Percentiles rank a stretch among this genome's conserved stretches.
Evolutionary conservation across 495 filamentous ascomycete genomes (phyloP).

Genomic region (Parathielavia hyrcaniae): DNA sequence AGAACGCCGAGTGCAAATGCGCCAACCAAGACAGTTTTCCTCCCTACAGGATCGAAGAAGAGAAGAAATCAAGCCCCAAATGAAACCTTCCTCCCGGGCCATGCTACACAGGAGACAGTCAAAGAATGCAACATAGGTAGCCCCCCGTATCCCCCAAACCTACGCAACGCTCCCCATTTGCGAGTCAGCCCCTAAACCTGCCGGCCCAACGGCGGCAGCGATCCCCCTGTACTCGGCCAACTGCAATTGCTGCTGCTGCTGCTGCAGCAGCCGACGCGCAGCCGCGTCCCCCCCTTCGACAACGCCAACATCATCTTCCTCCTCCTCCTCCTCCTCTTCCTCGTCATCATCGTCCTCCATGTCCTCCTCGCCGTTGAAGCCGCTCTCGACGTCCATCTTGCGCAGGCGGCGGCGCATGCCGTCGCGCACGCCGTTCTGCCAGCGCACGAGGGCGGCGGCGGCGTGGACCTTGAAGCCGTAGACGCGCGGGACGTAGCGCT

Average conservation of each 20-base stretch:
- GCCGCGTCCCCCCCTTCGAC: neutral
- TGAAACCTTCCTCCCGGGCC: neutral
- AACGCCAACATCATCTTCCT: slow-evolving; percentile 14
- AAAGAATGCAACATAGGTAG: neutral
- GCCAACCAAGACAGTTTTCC: slow-evolving; percentile 14
- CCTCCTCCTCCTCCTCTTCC: slow-evolving; percentile 33
- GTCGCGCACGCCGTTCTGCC: slow-evolving; percentile 77
- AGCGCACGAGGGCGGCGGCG: slow-evolving; percentile 76
- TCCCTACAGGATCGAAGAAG: slow-evolving; percentile 3
- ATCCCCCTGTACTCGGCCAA: neutral
- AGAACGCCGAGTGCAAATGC: slow-evolving; percentile 27
- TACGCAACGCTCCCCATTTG: slow-evolving; percentile 21
- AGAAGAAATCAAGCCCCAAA: slow-evolving; percentile 3
- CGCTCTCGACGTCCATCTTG: slow-evolving; percentile 54
- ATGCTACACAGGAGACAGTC: neutral
- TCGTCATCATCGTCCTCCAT: slow-evolving; percentile 38
- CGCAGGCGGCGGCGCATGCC: slow-evolving; percentile 65
- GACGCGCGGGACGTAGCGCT: slow-evolving; percentile 79
- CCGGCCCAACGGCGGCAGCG: neutral
- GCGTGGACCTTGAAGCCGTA: slow-evolving; percentile 96
- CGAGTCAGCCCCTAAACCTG: neutral
- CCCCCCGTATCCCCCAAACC: neutral
- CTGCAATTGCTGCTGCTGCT: neutral
- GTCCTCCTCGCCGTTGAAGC: slow-evolving; percentile 50
- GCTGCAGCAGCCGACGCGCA: too few species aligned